Evolutionary conservation across 2,329 filamentous ascomycete species (phyloP).

Genomic region (Colletotrichum siamense): DNA sequence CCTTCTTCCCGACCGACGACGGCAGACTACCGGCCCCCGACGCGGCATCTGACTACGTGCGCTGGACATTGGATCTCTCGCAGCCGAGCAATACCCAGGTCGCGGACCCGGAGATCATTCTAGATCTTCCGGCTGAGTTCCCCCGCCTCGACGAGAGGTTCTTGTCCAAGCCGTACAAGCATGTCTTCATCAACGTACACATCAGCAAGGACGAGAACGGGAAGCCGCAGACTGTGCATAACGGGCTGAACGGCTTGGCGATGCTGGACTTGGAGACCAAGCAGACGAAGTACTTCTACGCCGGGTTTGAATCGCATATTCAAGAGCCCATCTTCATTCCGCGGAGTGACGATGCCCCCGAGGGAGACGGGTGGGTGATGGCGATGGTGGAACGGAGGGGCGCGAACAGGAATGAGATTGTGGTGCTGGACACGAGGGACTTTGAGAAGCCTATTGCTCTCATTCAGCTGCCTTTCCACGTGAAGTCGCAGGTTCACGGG

Average conservation of each 20-base stretch:
- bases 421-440: slow-evolving; percentile 45
- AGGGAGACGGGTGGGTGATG: slow-evolving; percentile 45
- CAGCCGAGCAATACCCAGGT: slow-evolving; percentile 29
- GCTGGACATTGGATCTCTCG: slow-evolving; percentile 44
- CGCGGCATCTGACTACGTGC: slow-evolving; percentile 44
- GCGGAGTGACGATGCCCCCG: slow-evolving; percentile 30
- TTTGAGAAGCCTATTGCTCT: slow-evolving; percentile 42
- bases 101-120: slow-evolving; percentile 31
- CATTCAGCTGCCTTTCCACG: slow-evolving; percentile 41
- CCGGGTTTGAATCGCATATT: slow-evolving; percentile 32
- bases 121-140: slow-evolving; percentile 47
- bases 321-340: slow-evolving; percentile 50
- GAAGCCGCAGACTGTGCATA: not conserved
- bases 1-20: slow-evolving; percentile 28
- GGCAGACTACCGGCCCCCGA: slow-evolving; percentile 30
- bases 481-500: slow-evolving; percentile 34
- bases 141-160: slow-evolving; percentile 50
- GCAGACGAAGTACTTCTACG: slow-evolving; percentile 33
- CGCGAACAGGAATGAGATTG: slow-evolving; percentile 38
- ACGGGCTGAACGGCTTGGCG: slow-evolving; percentile 12
- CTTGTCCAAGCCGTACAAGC: slow-evolving; percentile 40
- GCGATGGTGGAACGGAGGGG: slow-evolving; percentile 28
- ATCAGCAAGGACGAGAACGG: slow-evolving; percentile 26
- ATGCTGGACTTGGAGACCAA: not conserved
- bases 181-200: slow-evolving; percentile 40